Conservation (phyloP, 2,329 filamentous ascomycete genomes). For the Sclerotinia nivalis region DNA sequence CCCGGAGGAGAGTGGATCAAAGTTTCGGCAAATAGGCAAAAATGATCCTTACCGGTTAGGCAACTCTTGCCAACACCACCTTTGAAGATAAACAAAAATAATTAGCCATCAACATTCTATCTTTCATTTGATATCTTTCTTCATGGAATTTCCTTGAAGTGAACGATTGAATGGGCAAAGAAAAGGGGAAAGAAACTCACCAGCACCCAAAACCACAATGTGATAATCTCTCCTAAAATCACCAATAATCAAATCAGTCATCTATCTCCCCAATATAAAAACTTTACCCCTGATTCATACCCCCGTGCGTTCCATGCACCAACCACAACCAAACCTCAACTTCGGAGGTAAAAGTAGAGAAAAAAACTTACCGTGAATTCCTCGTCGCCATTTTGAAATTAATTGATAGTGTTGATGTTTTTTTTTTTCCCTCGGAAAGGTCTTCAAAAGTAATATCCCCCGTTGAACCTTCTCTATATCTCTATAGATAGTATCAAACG, state of each 20-base stretch:
- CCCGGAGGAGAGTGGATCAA: slow-evolving; percentile 20
- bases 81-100: slow-evolving; percentile 42
- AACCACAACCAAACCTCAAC: slow-evolving; percentile 2
- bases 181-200: slow-evolving; percentile 39
- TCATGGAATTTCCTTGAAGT: not conserved
- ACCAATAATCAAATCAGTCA: slow-evolving; percentile 17
- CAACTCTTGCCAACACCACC: slow-evolving; percentile 76
- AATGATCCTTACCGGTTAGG: slow-evolving; percentile 60
- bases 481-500: slow-evolving; percentile 2
- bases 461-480: not conserved
- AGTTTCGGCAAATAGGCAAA: slow-evolving; percentile 15
- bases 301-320: slow-evolving; percentile 20
- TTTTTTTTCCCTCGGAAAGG: not conserved
- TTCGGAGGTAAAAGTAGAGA: not conserved
- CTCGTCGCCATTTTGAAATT: slow-evolving; percentile 19
- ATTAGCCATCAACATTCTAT: slow-evolving; percentile 28
- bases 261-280: slow-evolving; percentile 12
- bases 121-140: not conserved
- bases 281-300: slow-evolving; percentile 23
- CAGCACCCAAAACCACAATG: slow-evolving; percentile 66
- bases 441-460: not conserved
- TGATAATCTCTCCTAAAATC: slow-evolving; percentile 59
- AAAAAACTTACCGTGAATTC: slow-evolving; percentile 19
- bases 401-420: not conserved
- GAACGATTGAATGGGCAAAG: slow-evolving; percentile 7